Evolutionary conservation across 371 early-diverging fungal genomes (phyloP), one percentile per base, ranked within the genome.

Genomic region (Amoeboaphelidium occidentale): DNA sequence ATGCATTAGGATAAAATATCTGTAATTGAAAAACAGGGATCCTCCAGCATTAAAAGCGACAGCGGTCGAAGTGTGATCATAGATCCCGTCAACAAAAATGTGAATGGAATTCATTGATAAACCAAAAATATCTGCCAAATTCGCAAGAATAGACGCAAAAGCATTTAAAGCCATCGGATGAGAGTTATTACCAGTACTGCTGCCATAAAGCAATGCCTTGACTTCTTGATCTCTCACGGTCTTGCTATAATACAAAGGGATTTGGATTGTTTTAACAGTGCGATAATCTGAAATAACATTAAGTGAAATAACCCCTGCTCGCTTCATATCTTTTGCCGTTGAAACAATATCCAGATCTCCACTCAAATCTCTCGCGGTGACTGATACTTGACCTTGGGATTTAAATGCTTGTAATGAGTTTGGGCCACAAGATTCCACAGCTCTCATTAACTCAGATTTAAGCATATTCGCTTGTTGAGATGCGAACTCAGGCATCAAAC

Each of bases 31-130:
- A 58, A 85, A 90, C 26, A 90, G 58, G 24, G 80, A 64, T 2
- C 76, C 72, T 25, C 65, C 73, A 2, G 76, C 64, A 51, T 88
- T 84, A 55, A 87, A 87, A 1, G 88, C 88, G 56, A 87, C 76
- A 0, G 79, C 69, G n/a, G n/a, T n/a, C n/a, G n/a, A n/a, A n/a
- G n/a, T n/a, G n/a, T n/a, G n/a, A 0, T 64, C 55, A 0, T 80
- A 79, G 22, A 65, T 59, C 0, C 56, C 56, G 53, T 86, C 88
- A 53, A 72, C 79, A 54, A 73, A 88, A 4, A 90, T 66, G 51
- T 85, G 81, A 42, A 86, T 55, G 0, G 72, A 65, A 3, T 59
- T 49, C 0, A 59, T 54, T 2, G 58, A 55, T 4, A 84, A 54
- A n/a, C 60, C 64, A 63, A 86, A 85, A 17, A 85, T 0, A 3